Conservation (phyloP, 176 grass and related monocot species). For the Juncus effusus region DNA sequence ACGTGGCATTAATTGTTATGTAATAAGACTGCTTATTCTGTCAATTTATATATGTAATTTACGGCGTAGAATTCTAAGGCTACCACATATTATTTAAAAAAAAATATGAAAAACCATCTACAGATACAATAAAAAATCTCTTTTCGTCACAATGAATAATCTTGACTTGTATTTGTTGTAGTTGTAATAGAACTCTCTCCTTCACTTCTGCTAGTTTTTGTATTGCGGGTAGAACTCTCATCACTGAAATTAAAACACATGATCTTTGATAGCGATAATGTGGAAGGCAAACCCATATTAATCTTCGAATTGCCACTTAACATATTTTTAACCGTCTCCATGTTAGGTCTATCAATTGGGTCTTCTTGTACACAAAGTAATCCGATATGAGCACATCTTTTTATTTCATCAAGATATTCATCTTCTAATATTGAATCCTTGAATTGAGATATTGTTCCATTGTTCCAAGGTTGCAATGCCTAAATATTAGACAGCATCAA, state of each 20-base stretch:
- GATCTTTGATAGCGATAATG: not conserved
- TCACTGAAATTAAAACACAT: not conserved
- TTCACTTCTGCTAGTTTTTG: not conserved
- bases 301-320: not conserved
- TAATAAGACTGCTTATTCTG: too few relatives aligned
- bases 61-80: too few relatives aligned
- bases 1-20: too few relatives aligned
- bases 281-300: not conserved
- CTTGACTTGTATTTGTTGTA: not conserved
- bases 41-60: too few relatives aligned
- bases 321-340: constrained; percentile 11
- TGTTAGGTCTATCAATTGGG: constrained; percentile 10
- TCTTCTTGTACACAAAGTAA: constrained; percentile 19
- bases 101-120: too few relatives aligned
- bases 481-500: not conserved
- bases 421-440: constrained; percentile 10
- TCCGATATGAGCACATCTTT: constrained; percentile 14
- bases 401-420: constrained; percentile 3
- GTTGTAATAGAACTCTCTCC: not conserved
- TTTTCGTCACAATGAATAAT: not conserved
- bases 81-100: too few relatives aligned
- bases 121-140: too few relatives aligned
- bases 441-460: not conserved
- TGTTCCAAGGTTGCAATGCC: constrained; percentile 4
- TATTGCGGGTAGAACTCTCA: not conserved